Evolutionary conservation across 345 rosid species (phyloP).

Genomic region (Sonneratia alba): DNA sequence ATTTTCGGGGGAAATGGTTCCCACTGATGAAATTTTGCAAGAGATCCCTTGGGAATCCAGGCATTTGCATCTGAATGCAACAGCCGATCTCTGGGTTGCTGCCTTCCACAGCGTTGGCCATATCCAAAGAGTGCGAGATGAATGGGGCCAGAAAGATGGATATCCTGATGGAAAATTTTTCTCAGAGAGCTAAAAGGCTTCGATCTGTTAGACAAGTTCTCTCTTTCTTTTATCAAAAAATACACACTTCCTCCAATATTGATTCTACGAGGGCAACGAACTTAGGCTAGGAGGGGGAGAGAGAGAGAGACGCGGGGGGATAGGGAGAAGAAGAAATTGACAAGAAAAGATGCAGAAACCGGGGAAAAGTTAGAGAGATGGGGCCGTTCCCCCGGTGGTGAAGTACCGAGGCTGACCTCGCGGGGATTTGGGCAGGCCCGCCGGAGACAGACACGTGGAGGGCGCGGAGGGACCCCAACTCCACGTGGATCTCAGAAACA

Average conservation of each 20-base stretch:
- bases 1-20: background rate
- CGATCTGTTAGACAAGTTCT: background rate
- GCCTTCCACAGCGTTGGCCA: background rate
- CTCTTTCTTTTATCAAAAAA: background rate
- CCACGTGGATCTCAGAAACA: background rate
- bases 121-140: background rate
- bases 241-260: background rate
- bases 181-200: background rate
- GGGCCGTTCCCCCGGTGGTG: background rate
- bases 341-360: background rate
- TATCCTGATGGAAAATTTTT: background rate
- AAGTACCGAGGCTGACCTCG: background rate
- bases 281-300: background rate
- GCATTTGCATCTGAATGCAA: background rate
- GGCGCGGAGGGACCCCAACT: background rate
- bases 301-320: background rate
- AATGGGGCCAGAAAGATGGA: background rate
- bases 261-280: background rate
- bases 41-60: background rate
- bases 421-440: background rate
- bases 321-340: background rate
- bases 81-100: background rate
- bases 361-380: background rate
- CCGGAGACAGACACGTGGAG: slow-evolving; percentile 5
- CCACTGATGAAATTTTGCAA: slow-evolving; percentile 4